phyloP scores from a whole-genome alignment of 2,329 filamentous ascomycete genomes.

The Exophiala oligosperma region DNA sequence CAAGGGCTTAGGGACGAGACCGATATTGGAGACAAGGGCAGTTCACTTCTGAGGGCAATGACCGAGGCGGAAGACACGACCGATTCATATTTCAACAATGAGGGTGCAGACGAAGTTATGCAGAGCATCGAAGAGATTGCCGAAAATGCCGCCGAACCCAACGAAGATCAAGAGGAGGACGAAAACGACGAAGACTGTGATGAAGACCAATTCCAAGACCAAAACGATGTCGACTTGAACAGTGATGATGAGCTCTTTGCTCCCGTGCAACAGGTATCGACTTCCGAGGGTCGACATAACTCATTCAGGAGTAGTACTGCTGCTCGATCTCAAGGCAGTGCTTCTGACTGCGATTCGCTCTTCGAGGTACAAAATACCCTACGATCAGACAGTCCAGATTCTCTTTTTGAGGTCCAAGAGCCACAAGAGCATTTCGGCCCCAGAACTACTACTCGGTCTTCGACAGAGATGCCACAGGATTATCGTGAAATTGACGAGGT shows the following conservation, averaged over 20 bases:
- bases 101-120: conserved; percentile 23
- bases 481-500: conserved; percentile 9
- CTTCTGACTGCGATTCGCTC: conserved; percentile 19
- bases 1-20: conserved; percentile 61
- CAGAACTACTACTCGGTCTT: background rate
- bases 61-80: conserved; percentile 15
- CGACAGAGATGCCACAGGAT: background rate
- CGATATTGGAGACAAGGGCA: conserved; percentile 42
- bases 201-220: background rate
- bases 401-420: conserved; percentile 20
- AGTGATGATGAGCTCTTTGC: conserved; percentile 16
- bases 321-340: background rate
- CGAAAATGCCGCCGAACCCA: conserved; percentile 19
- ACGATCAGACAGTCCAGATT: conserved; percentile 25
- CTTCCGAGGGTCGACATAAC: conserved; percentile 4
- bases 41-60: conserved; percentile 27
- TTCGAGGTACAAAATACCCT: conserved; percentile 8
- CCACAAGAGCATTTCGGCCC: background rate
- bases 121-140: conserved; percentile 30
- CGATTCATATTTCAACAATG: conserved; percentile 15
- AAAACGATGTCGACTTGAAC: conserved; percentile 2
- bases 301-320: conserved; percentile 1
- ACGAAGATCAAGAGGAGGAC: background rate
- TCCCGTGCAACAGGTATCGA: background rate
- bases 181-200: conserved; percentile 15